Evolutionary conservation across 129 eudicot genomes (phyloP).

Genomic region (Silybum marianum): DNA sequence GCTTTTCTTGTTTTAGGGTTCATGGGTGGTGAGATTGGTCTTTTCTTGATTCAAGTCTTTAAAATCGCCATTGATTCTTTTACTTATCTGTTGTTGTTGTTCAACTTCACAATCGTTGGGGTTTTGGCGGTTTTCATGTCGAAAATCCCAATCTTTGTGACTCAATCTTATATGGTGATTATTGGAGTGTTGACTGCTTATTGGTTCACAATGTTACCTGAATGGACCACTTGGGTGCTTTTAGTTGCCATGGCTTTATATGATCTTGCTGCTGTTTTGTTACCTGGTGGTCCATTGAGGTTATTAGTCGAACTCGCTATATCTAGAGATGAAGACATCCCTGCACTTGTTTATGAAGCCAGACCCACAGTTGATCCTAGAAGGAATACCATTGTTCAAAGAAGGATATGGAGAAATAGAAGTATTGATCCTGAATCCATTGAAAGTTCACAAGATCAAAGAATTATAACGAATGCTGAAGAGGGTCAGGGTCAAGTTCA

Average conservation of each 20-base stretch:
- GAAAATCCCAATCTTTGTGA: slow-evolving; percentile 77
- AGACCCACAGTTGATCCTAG: slow-evolving; percentile 56
- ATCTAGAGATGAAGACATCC: slow-evolving; percentile 90
- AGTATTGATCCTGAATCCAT: slow-evolving; percentile 1
- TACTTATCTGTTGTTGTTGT: slow-evolving; percentile 54
- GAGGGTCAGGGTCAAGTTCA: slow-evolving; percentile 44
- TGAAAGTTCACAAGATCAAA: slow-evolving; percentile 33
- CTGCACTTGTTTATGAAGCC: slow-evolving; percentile 96
- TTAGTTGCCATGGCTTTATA: slow-evolving; percentile 93
- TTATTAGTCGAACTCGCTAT: slow-evolving; percentile 93
- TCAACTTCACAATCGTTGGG: slow-evolving; percentile 85
- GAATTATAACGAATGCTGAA: slow-evolving; percentile 44
- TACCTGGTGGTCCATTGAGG: slow-evolving; percentile 93
- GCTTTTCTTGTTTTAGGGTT: slow-evolving; percentile 84
- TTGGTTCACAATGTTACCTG: slow-evolving; percentile 96
- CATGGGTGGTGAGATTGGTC: slow-evolving; percentile 82
- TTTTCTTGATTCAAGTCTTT: slow-evolving; percentile 59
- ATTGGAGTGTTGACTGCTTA: slow-evolving; percentile 93
- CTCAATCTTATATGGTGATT: slow-evolving; percentile 81
- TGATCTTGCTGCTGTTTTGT: slow-evolving; percentile 95
- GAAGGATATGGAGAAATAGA: slow-evolving; percentile 73
- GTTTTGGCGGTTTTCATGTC: slow-evolving; percentile 84
- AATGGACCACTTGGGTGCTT: slow-evolving; percentile 99
- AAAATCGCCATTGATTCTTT: slow-evolving; percentile 57
- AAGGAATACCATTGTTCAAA: slow-evolving; percentile 29